These are phyloP conservation scores for Aspergillus udagawae DNA, from an alignment of 2,329 filamentous ascomycete species.

Conservation along the genomic window DNA sequence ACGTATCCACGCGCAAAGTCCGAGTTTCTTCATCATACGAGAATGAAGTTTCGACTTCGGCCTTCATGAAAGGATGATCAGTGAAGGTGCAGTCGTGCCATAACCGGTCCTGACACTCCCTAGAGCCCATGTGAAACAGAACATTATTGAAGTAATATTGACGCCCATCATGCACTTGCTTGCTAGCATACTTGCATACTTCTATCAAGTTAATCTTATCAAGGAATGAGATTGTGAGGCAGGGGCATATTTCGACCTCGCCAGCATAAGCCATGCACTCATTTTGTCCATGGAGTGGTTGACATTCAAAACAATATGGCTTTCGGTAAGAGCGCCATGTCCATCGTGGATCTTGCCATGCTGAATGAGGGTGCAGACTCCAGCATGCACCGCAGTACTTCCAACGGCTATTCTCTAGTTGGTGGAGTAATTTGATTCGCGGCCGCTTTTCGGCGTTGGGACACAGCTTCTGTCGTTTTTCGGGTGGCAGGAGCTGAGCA, in stretches of 20 bases:
- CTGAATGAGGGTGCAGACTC: constrained; percentile 6
- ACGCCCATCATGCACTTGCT: not conserved
- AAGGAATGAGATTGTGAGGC: not conserved
- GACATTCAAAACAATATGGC: not conserved
- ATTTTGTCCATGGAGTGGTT: not conserved
- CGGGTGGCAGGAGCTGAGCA: not conserved
- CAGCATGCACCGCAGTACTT: constrained; percentile 7
- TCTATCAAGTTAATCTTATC: not conserved
- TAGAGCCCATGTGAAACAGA: not conserved
- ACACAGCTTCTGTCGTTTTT: not conserved
- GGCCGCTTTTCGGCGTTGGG: not conserved
- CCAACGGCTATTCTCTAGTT: constrained; percentile 9
- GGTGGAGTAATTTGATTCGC: constrained; percentile 2
- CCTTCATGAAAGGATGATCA: not conserved
- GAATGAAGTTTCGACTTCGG: not conserved
- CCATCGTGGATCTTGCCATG: not conserved
- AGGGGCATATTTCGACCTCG: constrained; percentile 8
- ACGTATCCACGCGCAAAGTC: not conserved
- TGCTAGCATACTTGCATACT: not conserved
- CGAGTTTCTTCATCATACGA: not conserved
- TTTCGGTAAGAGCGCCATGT: not conserved
- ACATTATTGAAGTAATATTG: not conserved
- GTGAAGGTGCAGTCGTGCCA: not conserved
- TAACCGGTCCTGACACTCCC: not conserved
- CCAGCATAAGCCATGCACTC: not conserved